Percentiles rank a stretch among this genome's conserved stretches.
phyloP scores from a whole-genome alignment of 805 yeast species.

The Ogataea thermomethanolica region DNA sequence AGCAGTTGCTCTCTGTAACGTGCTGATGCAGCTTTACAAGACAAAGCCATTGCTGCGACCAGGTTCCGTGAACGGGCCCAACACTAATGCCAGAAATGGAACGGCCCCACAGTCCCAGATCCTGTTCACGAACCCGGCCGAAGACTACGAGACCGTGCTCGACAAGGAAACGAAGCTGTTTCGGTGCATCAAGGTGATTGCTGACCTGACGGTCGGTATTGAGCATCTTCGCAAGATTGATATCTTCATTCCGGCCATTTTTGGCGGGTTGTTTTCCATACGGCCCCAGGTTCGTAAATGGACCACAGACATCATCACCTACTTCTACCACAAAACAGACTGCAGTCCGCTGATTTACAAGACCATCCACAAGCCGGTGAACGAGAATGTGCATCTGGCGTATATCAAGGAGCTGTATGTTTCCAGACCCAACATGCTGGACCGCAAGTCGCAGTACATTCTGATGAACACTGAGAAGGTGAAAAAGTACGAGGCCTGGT shows the following conservation, averaged over 20 bases:
- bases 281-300: slow-evolving; percentile 75
- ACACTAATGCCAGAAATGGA: too few relatives aligned
- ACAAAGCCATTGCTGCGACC: slow-evolving; percentile 27
- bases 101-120: neutral
- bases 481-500: slow-evolving; percentile 34
- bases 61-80: neutral
- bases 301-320: slow-evolving; percentile 77
- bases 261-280: slow-evolving; percentile 77
- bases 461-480: slow-evolving; percentile 25
- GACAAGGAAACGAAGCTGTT: slow-evolving; percentile 77
- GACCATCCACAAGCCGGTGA: slow-evolving; percentile 28
- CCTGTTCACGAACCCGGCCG: slow-evolving; percentile 30
- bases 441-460: slow-evolving; percentile 27
- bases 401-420: slow-evolving; percentile 28
- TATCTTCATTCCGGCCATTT: slow-evolving; percentile 61
- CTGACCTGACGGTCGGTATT: slow-evolving; percentile 70
- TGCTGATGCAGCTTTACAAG: slow-evolving; percentile 42
- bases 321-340: slow-evolving; percentile 35
- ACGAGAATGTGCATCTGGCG: slow-evolving; percentile 34
- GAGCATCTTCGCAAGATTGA: slow-evolving; percentile 55
- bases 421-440: slow-evolving; percentile 21
- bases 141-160: slow-evolving; percentile 30
- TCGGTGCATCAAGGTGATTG: slow-evolving; percentile 76
- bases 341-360: slow-evolving; percentile 22
- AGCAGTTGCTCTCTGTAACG: slow-evolving; percentile 78